These are phyloP conservation scores for Fusarium pseudograminearum DNA, from an alignment of 2,329 filamentous ascomycete species.

Conservation along the genomic window DNA sequence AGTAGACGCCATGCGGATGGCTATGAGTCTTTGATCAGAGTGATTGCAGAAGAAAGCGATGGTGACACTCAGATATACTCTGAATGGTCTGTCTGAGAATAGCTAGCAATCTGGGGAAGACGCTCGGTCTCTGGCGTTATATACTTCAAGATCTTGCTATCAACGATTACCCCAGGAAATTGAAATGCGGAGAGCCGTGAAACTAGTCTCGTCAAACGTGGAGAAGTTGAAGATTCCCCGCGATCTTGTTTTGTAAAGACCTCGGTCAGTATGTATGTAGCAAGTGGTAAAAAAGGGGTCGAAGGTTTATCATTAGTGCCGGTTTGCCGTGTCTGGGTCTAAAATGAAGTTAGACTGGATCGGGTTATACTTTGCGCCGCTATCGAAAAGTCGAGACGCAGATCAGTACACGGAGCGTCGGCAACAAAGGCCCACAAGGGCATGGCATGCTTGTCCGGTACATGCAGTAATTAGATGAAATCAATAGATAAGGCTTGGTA, in stretches of 20 bases:
- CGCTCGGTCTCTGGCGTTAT: background rate
- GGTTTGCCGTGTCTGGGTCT: background rate
- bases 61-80: background rate
- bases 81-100: background rate
- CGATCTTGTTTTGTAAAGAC: background rate
- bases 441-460: background rate
- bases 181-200: background rate
- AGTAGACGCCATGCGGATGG: background rate
- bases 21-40: background rate
- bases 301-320: background rate
- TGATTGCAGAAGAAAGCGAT: background rate
- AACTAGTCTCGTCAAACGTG: background rate
- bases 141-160: background rate
- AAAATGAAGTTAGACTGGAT: background rate
- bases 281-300: background rate
- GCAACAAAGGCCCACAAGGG: background rate
- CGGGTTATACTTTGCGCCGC: background rate
- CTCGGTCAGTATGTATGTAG: background rate
- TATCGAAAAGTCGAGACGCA: background rate
- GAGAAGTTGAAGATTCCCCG: background rate
- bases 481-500: background rate
- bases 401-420: background rate
- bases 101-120: background rate
- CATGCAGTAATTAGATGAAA: background rate
- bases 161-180: background rate